Base-by-base conservation (phyloP, 768 basidiomycete species). In the Suillus paluster region DNA sequence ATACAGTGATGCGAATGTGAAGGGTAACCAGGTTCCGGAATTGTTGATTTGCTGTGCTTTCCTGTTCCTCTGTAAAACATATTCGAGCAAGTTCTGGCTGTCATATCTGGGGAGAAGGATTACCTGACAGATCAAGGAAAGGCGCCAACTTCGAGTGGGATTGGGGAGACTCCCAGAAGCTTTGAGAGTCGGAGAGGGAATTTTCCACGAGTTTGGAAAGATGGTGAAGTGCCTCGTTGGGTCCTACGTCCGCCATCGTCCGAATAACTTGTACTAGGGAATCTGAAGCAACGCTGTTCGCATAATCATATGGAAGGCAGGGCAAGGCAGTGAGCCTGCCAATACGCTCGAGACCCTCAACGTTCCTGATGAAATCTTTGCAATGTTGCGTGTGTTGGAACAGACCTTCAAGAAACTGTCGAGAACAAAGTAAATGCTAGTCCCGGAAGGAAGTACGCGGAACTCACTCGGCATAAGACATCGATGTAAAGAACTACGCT, bases 311-410 rank as follows among this genome's bases (percentile, higher is more conserved):
- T 0, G 97, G 95, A 33, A 96, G 80, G 71, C 92, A 96, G 14
- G 95, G 92, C 34, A 96, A 80, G 21, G 86, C 85, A 36, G 95
- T 89, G 45, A 98, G 80, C 66, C 85, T 83, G 65, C 94, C 88
- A 59, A 99, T 78, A 66, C 84, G 80, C 65, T 87, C 79, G 44
- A 98, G 81, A 53, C 93, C 87, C 68, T 95, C 85, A 5, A 88
- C 81, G 63, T 84, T 81, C 52, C 83, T 78, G 63, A 97, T 86
- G 73, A 98, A 98, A 67, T 98, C 97, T 66, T 87, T 87, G 80
- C 92, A 92, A 73, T 98, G 93, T 25, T 88, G 86, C 2, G 87
- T 82, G 71, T 97, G 95, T 68, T 96, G 95, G 79, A 99, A 96
- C 45, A 99, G 83, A 7, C 97, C 96, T 73, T 96, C 94, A 58